Conservation (phyloP, 78 protist species). For the Planoprotostelium fungivorum region DNA sequence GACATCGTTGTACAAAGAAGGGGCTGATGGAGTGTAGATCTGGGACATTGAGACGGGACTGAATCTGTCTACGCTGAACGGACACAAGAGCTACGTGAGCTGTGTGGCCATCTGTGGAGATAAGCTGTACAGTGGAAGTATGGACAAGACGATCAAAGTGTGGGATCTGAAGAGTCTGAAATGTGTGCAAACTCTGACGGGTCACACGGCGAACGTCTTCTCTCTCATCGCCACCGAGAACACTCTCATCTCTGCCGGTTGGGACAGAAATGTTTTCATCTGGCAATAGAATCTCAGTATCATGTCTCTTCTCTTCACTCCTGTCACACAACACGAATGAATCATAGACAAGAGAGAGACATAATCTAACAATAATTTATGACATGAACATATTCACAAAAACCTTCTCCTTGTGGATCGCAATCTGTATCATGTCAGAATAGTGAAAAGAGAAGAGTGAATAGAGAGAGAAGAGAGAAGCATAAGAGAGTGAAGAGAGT, state of each 20-base stretch:
- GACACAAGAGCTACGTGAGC: conserved; percentile 4
- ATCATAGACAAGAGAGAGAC: too few relatives aligned
- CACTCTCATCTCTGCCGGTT: background rate
- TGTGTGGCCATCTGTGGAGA: conserved; percentile 25
- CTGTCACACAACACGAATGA: too few relatives aligned
- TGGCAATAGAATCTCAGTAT: background rate
- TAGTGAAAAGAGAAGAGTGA: too few relatives aligned
- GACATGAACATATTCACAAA: background rate
- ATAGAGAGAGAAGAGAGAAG: too few relatives aligned
- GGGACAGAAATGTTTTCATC: background rate
- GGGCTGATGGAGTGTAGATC: background rate
- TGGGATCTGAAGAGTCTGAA: conserved; percentile 58
- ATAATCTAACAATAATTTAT: too few relatives aligned
- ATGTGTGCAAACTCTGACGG: conserved; percentile 42
- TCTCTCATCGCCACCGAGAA: background rate
- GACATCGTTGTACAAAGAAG: background rate
- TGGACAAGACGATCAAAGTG: conserved; percentile 56
- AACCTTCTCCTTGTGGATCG: background rate
- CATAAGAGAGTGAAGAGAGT: too few relatives aligned
- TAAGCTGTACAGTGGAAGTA: conserved; percentile 51
- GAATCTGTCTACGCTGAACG: background rate
- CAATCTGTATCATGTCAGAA: background rate
- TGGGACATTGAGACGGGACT: background rate
- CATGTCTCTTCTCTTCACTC: too few relatives aligned
- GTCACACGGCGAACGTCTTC: conserved; percentile 15